Base-by-base conservation (phyloP, 139 green algal species). In the Micractinium conductrix region DNA sequence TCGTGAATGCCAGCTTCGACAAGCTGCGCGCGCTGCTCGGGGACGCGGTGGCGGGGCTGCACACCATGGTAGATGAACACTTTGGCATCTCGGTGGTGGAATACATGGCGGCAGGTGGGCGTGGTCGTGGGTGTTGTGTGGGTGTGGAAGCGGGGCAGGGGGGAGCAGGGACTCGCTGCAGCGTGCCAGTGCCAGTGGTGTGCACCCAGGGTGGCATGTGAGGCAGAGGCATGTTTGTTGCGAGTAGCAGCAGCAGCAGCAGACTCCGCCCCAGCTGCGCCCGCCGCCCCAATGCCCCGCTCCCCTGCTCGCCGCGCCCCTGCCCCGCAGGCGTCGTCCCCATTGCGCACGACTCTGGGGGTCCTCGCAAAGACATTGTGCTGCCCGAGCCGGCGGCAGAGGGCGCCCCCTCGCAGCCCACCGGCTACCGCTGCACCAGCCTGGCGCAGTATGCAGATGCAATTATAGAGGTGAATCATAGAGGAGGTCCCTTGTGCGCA, bases 51-150 rank as follows among this genome's bases (percentile, higher is more conserved):
- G 95, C 88, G 0, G 97, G 97, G 26, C 88, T 99, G 87, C 97
- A 99, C 92, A 96, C 94, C 24, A 99, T 99, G 97, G 45, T 88
- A 62, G 97, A 99, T 82, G 97, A 99, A 86, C 97, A 99, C 93
- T 99, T 99, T 91, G 97, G 97, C 75, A 99, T 99, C 88, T 93
- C 92, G 81, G 92, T 99, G 21, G 97, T 99, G 33, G 96, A 99
- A 91, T 99, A 98, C 91, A 99, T 99, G 96, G 97, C 97, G 22
- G 95, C 96, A 55, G 92, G 91, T 69, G 82, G 37, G 26, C 22
- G 81, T 12, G 26, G n/a, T 8, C 21, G n/a, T 71, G 63, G 53
- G 53, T 21, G 53, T 21, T 44, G n/a, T 14, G n/a, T 22, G 30
- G 0, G 30, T 1, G 1, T n/a, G n/a, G n/a, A n/a, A n/a, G n/a